Base-by-base conservation (phyloP, 805 yeast genomes). In the Priceomyces medius region DNA sequence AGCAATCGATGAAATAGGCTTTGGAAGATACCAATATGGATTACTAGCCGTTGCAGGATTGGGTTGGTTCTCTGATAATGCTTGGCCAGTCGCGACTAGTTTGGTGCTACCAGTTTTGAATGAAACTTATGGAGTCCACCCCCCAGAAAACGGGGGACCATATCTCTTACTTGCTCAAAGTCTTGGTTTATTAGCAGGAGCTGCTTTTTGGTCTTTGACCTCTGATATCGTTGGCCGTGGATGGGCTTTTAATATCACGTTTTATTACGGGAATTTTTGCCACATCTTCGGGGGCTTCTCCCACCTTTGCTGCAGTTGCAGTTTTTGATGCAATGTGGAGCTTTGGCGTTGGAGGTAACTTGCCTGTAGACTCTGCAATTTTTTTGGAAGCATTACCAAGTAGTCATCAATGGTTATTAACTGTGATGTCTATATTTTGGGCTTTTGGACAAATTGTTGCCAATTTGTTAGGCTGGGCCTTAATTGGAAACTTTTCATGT, bases 371-470 rank as follows among this genome's bases (percentile, higher is more conserved):
- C 41, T 58, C 63, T 24, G 61, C 64, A 1, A 47, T 61, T 3
- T 59, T 59, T 37, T 33, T 61, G 14, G 65, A 62, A 32, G 61
- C 59, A 20, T 42, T 60, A 12, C 67, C 67, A 2, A 41, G 53
- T 3, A 41, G 39, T 10, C 44, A 56, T 37, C 55, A 59, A 36
- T 62, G 59, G 58, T 38, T 61, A 18, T 53, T 60, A 20, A 61
- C 68, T 2, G 53, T 54, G 3, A 53, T 66, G 66, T 77, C 82
- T 16, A 61, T 68, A 26, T 80, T 74, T 77, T 80, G 85, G 85
- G 81, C 83, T 34, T 63, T 80, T 24, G 85, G 84, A 23, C 84
- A 80, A 54, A 70, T 80, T 2, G 61, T 79, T 31, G 72, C 80
- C 9, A 66, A 66, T 21, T 58, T 78, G 14, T 50, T 78, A 29